Percentiles rank a stretch among this genome's conserved stretches.
These are phyloP conservation scores for Mucor racemosus DNA, from an alignment of 371 early-diverging fungal species.

Conservation along the genomic window DNA sequence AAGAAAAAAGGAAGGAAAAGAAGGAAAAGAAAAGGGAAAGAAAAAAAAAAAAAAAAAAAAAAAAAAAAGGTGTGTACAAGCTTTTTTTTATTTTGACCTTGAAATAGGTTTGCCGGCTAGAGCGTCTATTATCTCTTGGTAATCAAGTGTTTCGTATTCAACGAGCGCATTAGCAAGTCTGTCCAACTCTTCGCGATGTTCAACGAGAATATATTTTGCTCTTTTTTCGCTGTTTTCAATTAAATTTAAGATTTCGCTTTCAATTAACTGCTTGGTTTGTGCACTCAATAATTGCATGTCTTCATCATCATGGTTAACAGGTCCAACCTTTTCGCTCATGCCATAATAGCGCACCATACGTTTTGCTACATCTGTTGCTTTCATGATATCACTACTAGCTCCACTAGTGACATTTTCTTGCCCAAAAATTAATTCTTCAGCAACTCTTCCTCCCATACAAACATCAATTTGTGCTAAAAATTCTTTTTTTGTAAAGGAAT, in stretches of 20 bases:
- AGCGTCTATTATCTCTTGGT: slow-evolving; percentile 84
- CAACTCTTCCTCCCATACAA: slow-evolving; percentile 96
- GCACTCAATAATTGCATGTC: slow-evolving; percentile 75
- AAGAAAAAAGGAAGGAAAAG: not conserved
- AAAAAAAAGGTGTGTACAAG: not conserved
- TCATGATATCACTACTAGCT: slow-evolving; percentile 88
- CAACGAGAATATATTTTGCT: slow-evolving; percentile 71
- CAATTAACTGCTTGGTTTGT: slow-evolving; percentile 80
- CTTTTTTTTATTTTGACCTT: slow-evolving; percentile 28
- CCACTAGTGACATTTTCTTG: slow-evolving; percentile 94
- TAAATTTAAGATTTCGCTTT: slow-evolving; percentile 79
- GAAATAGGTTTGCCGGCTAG: slow-evolving; percentile 72
- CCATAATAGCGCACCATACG: slow-evolving; percentile 93
- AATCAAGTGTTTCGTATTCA: slow-evolving; percentile 91
- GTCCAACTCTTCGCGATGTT: slow-evolving; percentile 85
- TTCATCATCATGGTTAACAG: slow-evolving; percentile 66
- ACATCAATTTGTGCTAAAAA: slow-evolving; percentile 92
- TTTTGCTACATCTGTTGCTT: slow-evolving; percentile 90
- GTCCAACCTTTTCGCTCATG: slow-evolving; percentile 91
- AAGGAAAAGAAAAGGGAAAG: not conserved
- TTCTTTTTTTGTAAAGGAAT: slow-evolving; percentile 82
- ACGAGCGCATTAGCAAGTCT: slow-evolving; percentile 91
- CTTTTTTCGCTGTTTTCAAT: slow-evolving; percentile 69
- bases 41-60: not conserved
- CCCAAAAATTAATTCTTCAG: slow-evolving; percentile 96